Evolutionary conservation across 1,284 basidiomycete genomes (phyloP).

Genomic region (Somion occarium): DNA sequence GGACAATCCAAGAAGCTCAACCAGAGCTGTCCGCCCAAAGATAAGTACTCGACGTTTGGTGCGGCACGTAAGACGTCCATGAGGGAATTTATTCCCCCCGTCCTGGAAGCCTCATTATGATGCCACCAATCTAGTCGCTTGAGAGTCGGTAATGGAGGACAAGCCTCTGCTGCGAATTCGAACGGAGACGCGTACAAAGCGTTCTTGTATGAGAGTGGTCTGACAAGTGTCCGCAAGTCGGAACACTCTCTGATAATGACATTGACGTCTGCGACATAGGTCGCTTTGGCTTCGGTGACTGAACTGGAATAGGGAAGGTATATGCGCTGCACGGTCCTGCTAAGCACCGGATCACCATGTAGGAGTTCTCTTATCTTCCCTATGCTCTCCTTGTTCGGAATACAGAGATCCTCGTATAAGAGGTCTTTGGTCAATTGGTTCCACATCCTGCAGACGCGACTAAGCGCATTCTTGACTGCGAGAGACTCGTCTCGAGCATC

Average conservation of each 20-base stretch:
- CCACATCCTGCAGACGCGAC: constrained; percentile 56
- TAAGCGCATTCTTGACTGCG: constrained; percentile 36
- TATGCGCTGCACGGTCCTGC: constrained; percentile 54
- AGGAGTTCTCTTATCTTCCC: too few species aligned
- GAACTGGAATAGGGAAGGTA: constrained; percentile 55
- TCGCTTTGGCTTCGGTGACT: constrained; percentile 28
- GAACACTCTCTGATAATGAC: constrained; percentile 42
- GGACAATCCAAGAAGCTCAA: constrained; percentile 22
- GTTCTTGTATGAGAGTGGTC: constrained; percentile 31
- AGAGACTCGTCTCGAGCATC: constrained; percentile 17
- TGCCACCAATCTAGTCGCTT: constrained; percentile 68
- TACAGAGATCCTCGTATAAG: constrained; percentile 50
- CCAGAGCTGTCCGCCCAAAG: constrained; percentile 46
- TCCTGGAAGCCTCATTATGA: constrained; percentile 49
- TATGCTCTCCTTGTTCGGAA: too few species aligned
- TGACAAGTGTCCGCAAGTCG: constrained; percentile 50
- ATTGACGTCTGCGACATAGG: constrained; percentile 23
- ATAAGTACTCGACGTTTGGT: constrained; percentile 54
- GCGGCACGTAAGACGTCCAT: constrained; percentile 43
- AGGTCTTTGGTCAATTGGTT: constrained; percentile 36
- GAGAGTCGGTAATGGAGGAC: constrained; percentile 44
- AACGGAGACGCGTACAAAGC: constrained; percentile 33
- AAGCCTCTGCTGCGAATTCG: constrained; percentile 45
- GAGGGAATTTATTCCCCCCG: constrained; percentile 64
- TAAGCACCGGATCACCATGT: too few species aligned